A percentile compares a stretch with the other conserved stretches of the same genome.
phyloP scores from a whole-genome alignment of 768 basidiomycete genomes.

The Wakefieldia striispora region DNA sequence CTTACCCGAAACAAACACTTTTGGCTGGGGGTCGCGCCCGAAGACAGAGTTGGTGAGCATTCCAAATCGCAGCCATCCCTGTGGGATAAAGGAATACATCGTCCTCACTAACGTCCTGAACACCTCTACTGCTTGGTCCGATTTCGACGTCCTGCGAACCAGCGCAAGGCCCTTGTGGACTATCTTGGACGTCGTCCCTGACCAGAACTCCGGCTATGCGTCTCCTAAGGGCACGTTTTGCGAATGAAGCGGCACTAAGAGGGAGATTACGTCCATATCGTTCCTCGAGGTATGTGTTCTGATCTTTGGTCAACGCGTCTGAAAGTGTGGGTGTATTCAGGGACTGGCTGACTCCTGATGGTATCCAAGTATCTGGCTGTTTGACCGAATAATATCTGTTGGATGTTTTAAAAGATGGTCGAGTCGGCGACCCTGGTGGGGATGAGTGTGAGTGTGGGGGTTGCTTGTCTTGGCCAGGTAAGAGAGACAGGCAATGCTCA shows the following conservation, averaged over 20 bases:
- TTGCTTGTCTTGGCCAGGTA: slow-evolving; percentile 45
- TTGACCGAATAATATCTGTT: slow-evolving; percentile 58
- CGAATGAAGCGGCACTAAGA: slow-evolving; percentile 63
- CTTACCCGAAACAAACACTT: slow-evolving; percentile 93
- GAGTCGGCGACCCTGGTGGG: slow-evolving; percentile 24
- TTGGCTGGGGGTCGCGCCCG: slow-evolving; percentile 56
- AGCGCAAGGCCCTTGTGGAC: slow-evolving; percentile 37
- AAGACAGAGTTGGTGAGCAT: slow-evolving; percentile 71
- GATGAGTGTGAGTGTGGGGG: slow-evolving; percentile 26
- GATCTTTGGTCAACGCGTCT: slow-evolving; percentile 61
- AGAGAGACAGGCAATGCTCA: slow-evolving; percentile 73
- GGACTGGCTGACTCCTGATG: slow-evolving; percentile 5
- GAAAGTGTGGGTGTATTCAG: slow-evolving; percentile 6
- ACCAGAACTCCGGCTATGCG: slow-evolving; percentile 86
- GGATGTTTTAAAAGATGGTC: slow-evolving; percentile 40
- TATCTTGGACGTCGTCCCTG: slow-evolving; percentile 44
- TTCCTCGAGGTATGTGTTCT: slow-evolving; percentile 82
- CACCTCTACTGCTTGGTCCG: slow-evolving; percentile 68
- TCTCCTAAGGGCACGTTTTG: slow-evolving; percentile 84
- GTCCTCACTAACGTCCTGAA: slow-evolving; percentile 67
- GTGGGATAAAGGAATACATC: slow-evolving; percentile 87
- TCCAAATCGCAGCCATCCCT: slow-evolving; percentile 96
- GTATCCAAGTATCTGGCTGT: slow-evolving; percentile 7
- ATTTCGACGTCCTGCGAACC: slow-evolving; percentile 46
- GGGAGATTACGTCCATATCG: slow-evolving; percentile 92